phyloP scores from a whole-genome alignment of 2,329 filamentous ascomycete species.

The Rhexocercosporidium sp. region DNA sequence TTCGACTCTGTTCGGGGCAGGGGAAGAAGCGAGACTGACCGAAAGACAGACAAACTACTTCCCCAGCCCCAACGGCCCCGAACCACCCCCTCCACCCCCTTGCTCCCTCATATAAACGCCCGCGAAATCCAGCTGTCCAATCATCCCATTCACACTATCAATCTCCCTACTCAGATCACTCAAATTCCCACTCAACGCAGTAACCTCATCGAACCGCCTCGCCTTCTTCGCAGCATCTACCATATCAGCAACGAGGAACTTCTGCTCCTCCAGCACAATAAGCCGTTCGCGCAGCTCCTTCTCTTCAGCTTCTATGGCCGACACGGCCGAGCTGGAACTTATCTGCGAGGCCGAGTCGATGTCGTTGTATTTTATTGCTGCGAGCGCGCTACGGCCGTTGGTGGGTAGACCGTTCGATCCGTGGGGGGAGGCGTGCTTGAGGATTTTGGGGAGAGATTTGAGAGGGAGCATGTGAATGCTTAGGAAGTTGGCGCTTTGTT shows the following conservation, averaged over 20 bases:
- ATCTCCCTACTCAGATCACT: slow-evolving; percentile 71
- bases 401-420: slow-evolving; percentile 46
- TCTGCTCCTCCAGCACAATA: slow-evolving; percentile 75
- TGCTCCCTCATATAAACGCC: slow-evolving; percentile 38
- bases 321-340: slow-evolving; percentile 63
- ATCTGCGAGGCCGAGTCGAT: slow-evolving; percentile 53
- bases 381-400: slow-evolving; percentile 50
- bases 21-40: neutral
- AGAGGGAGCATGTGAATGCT: slow-evolving; percentile 78
- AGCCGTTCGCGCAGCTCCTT: slow-evolving; percentile 69
- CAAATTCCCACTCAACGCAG: slow-evolving; percentile 65
- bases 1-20: neutral
- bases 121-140: slow-evolving; percentile 57
- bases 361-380: slow-evolving; percentile 63
- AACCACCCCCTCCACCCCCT: slow-evolving; percentile 8
- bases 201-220: slow-evolving; percentile 72
- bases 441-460: slow-evolving; percentile 62
- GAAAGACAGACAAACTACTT: neutral
- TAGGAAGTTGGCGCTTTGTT: slow-evolving; percentile 71
- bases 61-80: slow-evolving; percentile 21
- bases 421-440: slow-evolving; percentile 64
- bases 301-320: slow-evolving; percentile 70
- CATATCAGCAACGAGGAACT: slow-evolving; percentile 75
- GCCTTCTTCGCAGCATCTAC: slow-evolving; percentile 70
- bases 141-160: slow-evolving; percentile 62